Base-by-base conservation (phyloP, 305 asterid species). In the Ruellia speciosa region DNA sequence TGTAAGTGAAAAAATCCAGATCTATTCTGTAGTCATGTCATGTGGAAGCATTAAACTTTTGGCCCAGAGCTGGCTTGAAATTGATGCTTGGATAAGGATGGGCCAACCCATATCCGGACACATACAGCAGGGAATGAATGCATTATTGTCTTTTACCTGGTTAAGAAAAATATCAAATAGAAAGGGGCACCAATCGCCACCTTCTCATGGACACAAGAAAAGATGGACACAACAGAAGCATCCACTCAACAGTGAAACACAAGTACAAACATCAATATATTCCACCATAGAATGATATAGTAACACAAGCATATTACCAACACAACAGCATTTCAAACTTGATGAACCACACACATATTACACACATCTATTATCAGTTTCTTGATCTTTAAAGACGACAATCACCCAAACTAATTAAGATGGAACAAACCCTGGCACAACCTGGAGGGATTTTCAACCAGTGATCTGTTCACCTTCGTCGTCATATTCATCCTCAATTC, bases 401-500 rank as follows among this genome's bases (percentile, higher is more conserved):
- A 60, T 55, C 53, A 48, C 62, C 53, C 72, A 43, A 6, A 37
- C 31, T 13, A 46, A 52, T 18, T 10, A 14, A 52, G 35, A 41
- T 49, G 16, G 56, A 61, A 60, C 52, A 16, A 52, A 64, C 54
- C 64, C 54, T 60, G 31, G 67, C 54, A 60, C 58, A 43, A 63
- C 64, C 41, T 11, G 20, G 45, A 33, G 34, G 40, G 31, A 24
- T 24, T 24, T 20, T 71, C 72, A 71, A 53, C 58, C 58, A 14
- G 9, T 56, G 43, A 41, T 10, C 56, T 18, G 37, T 14, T 60
- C 77, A 5, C 59, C 78, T 3, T 67, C 72, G 11, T 71, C 78
- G 9, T 71, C 80, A 28, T 63, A 79, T 0, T 70, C 67, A 18
- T 77, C 75, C 54, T 72, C 31, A 24, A 24, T 24, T 24, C 31